Percentiles rank a stretch among this genome's conserved stretches.
Evolutionary conservation across 139 green algal species (phyloP).

Genomic region (Picochlorum sp.): DNA sequence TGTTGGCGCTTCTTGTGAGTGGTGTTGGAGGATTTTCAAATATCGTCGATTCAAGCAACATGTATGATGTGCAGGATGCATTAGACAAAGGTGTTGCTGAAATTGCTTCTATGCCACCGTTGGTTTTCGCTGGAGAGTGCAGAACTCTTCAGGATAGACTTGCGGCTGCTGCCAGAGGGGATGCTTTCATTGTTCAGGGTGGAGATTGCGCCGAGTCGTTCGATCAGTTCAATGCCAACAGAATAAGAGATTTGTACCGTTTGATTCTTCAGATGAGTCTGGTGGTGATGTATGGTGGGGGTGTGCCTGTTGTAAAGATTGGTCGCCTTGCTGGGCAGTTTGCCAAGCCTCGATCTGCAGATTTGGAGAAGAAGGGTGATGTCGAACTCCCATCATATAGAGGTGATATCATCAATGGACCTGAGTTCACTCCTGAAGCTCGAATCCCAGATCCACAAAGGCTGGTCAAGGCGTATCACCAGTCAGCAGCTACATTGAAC

Average conservation of each 20-base stretch:
- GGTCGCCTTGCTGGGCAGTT: constrained; percentile 98
- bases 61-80: neutral
- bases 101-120: constrained; percentile 71
- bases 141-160: constrained; percentile 81
- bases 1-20: no score
- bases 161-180: constrained; percentile 68
- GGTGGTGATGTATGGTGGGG: constrained; percentile 91
- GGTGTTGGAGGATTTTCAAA: neutral
- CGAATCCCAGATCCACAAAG: constrained; percentile 80
- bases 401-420: constrained; percentile 98
- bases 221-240: constrained; percentile 88
- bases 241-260: constrained; percentile 86
- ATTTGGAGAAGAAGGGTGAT: constrained; percentile 59
- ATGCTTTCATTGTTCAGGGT: constrained; percentile 76
- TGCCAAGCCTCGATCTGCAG: constrained; percentile 87
- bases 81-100: constrained; percentile 35
- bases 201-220: constrained; percentile 98
- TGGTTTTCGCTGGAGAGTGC: constrained; percentile 97
- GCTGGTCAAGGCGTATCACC: constrained; percentile 85
- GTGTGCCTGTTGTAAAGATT: constrained; percentile 95
- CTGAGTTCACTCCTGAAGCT: constrained; percentile 79
- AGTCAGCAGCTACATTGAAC: constrained; percentile 95
- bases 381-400: constrained; percentile 80
- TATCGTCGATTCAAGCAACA: neutral
- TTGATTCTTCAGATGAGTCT: constrained; percentile 92